phyloP scores from a whole-genome alignment of 2,329 filamentous ascomycete genomes.

The Pezicula neosporulosa region DNA sequence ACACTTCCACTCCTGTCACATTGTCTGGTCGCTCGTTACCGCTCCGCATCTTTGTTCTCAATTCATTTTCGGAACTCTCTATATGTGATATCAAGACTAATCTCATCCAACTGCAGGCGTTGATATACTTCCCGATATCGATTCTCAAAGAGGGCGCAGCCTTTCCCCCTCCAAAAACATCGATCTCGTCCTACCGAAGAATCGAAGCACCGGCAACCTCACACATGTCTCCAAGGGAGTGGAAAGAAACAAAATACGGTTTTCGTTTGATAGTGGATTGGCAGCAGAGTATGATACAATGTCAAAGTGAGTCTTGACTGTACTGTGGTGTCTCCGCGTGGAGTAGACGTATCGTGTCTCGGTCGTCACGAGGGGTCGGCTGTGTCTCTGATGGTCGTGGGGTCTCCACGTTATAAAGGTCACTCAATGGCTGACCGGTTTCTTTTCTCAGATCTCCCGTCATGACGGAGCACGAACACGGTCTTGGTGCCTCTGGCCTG shows the following conservation, averaged over 20 bases:
- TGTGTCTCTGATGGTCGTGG: slow-evolving; percentile 13
- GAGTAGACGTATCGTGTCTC: background rate
- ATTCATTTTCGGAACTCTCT: background rate
- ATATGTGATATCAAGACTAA: slow-evolving; percentile 9
- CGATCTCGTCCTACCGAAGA: slow-evolving; percentile 52
- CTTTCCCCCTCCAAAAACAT: slow-evolving; percentile 10
- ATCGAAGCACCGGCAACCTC: slow-evolving; percentile 60
- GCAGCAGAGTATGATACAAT: slow-evolving; percentile 64
- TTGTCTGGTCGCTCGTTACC: background rate
- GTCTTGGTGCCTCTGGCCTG: slow-evolving; percentile 79
- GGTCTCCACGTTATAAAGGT: slow-evolving; percentile 3
- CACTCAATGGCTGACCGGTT: slow-evolving; percentile 18
- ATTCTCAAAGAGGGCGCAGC: slow-evolving; percentile 15
- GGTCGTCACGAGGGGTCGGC: slow-evolving; percentile 8
- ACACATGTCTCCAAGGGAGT: slow-evolving; percentile 35
- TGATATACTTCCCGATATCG: slow-evolving; percentile 17
- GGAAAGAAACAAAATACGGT: slow-evolving; percentile 61
- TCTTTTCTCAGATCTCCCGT: slow-evolving; percentile 65
- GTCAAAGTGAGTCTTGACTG: slow-evolving; percentile 59
- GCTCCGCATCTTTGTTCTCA: background rate
- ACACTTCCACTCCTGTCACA: background rate
- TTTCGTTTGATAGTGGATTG: slow-evolving; percentile 72
- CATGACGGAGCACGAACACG: slow-evolving; percentile 83
- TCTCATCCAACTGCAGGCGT: slow-evolving; percentile 14
- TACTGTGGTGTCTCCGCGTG: background rate